Evolutionary conservation across 768 basidiomycete species (phyloP).

Genomic region (Mrakia blollopis): DNA sequence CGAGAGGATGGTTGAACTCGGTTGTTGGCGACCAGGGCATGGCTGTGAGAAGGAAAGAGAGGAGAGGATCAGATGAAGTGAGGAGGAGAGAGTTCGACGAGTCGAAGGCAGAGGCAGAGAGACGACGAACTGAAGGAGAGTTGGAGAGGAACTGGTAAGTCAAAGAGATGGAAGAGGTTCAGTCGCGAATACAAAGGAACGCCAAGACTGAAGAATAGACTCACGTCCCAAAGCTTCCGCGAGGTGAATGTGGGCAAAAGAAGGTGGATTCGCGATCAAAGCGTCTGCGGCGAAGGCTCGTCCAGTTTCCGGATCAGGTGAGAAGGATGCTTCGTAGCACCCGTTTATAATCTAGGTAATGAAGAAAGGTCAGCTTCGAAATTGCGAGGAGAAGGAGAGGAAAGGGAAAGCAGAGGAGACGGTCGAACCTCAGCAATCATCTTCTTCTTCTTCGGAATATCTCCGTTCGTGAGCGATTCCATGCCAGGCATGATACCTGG

Average conservation of each 20-base stretch:
- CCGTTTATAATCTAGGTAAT: slow-evolving; percentile 54
- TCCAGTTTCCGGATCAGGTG: slow-evolving; percentile 50
- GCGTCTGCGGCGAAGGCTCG: slow-evolving; percentile 57
- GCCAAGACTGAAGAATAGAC: slow-evolving; percentile 52
- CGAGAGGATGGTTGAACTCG: slow-evolving; percentile 60
- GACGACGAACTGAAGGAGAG: slow-evolving; percentile 35
- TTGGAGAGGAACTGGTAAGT: slow-evolving; percentile 33
- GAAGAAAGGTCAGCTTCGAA: too few relatives aligned
- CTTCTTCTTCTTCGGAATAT: slow-evolving; percentile 12
- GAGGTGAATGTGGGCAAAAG: slow-evolving; percentile 62
- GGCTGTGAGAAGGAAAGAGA: neutral
- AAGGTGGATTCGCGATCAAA: slow-evolving; percentile 63
- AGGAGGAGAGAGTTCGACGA: too few relatives aligned
- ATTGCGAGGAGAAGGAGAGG: too few relatives aligned
- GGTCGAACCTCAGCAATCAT: slow-evolving; percentile 17
- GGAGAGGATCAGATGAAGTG: slow-evolving; percentile 33
- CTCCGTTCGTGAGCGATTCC: slow-evolving; percentile 55
- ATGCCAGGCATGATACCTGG: slow-evolving; percentile 61
- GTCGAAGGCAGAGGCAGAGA: too few relatives aligned
- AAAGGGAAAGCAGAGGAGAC: slow-evolving; percentile 34
- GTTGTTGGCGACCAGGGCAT: slow-evolving; percentile 64
- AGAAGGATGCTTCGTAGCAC: slow-evolving; percentile 55
- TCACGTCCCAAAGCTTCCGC: slow-evolving; percentile 57
- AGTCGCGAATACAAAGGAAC: slow-evolving; percentile 49
- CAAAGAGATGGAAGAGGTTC: neutral